A percentile compares a stretch with the other conserved stretches of the same genome.
These are phyloP conservation scores for Clonostachys rhizophaga DNA, from an alignment of 2,329 filamentous ascomycete species.

Conservation along the genomic window DNA sequence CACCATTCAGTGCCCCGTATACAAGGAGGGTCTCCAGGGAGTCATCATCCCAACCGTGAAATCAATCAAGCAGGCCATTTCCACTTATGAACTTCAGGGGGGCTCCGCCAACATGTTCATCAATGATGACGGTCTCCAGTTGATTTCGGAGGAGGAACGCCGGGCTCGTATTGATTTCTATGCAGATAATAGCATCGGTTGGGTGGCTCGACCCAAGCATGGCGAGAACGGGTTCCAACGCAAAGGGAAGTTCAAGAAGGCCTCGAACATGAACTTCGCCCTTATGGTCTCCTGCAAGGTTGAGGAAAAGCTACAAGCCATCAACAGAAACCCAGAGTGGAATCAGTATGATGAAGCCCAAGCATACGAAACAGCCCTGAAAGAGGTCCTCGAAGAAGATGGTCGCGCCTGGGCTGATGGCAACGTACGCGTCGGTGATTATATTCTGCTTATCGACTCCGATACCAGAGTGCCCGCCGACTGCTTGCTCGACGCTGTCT, in stretches of 20 bases:
- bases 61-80: constrained; percentile 74
- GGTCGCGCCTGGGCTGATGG: constrained; percentile 77
- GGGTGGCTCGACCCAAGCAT: constrained; percentile 62
- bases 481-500: constrained; percentile 74
- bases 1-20: constrained; percentile 83
- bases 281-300: constrained; percentile 65
- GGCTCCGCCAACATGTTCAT: constrained; percentile 76
- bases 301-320: constrained; percentile 59
- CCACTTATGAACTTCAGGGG: constrained; percentile 71
- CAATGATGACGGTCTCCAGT: constrained; percentile 71
- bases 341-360: constrained; percentile 62
- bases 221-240: constrained; percentile 58
- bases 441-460: constrained; percentile 70
- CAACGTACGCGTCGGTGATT: constrained; percentile 81
- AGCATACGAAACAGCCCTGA: constrained; percentile 61
- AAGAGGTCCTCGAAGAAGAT: constrained; percentile 62
- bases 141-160: constrained; percentile 58
- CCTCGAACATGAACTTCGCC: constrained; percentile 70
- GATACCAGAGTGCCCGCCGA: constrained; percentile 75
- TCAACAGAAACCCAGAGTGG: constrained; percentile 58
- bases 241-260: constrained; percentile 65
- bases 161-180: constrained; percentile 63
- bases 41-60: constrained; percentile 76
- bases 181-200: constrained; percentile 64
- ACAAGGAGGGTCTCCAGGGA: constrained; percentile 73